Evolutionary conservation across 805 yeast genomes (phyloP), one percentile per base, ranked within the genome.

Genomic region (Saitoella complicata): DNA sequence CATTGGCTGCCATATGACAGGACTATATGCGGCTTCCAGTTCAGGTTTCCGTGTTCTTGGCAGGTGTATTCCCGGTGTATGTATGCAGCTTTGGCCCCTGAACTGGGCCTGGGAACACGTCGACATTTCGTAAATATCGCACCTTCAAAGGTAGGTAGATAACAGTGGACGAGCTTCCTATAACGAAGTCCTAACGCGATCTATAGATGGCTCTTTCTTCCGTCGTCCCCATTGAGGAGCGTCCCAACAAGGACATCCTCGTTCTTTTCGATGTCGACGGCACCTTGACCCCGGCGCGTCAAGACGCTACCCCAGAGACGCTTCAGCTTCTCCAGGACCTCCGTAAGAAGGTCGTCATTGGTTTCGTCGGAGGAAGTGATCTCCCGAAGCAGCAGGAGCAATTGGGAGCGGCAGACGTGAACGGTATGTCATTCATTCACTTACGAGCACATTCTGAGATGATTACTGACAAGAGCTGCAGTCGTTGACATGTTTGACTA

Each of bases 261-360:
- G 94, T 84, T 54, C 76, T 91, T 53, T 91, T 91, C 67, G 99
- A 91, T 59, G 99, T 91, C 54, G 99, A 91, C 63, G 98, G 96
- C 54, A 91, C 99, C 46, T 73, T 91, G 65, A 88, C 97, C 38
- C 98, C 97, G 54, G 97, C 98, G 45, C 85, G 99, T 72, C 74
- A 78, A 62, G 53, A 9, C 11, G 51, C 21, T 34, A 47, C 57
- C 41, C 62, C 60, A 37, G 95, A 86, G 66, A 80, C 91, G 78
- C 74, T 68, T 60, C 65, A 73, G 51, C 68, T 81, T 38, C 74
- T 91, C 57, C 62, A 65, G 49, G 75, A 78, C 55, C 75, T 91
- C 61, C 81, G 95, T 69, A 71, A 85, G 71, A 87, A 88, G 71
- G 88, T 76, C 56, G 95, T 82, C 44, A 76, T 91, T 68, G 99